Evolutionary conservation across 1,284 basidiomycete species (phyloP).

Genomic region (Cronartium quercuum): DNA sequence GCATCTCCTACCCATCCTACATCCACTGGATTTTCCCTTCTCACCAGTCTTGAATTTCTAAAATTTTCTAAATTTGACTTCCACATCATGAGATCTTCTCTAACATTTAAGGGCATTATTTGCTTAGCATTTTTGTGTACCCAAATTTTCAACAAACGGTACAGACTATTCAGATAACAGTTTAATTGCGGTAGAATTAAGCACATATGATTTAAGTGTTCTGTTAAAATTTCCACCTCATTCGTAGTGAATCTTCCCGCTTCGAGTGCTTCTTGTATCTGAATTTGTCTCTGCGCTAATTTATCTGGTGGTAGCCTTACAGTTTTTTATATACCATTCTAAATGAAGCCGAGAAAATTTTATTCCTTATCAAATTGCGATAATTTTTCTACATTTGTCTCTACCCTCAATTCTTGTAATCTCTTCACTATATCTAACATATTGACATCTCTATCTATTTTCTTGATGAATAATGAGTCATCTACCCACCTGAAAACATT

Average conservation of each 20-base stretch:
- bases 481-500: constrained; percentile 1
- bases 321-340: neutral
- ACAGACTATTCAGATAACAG: neutral
- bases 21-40: neutral
- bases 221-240: neutral
- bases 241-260: neutral
- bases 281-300: neutral
- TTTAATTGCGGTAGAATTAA: neutral
- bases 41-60: neutral
- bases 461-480: constrained; percentile 1
- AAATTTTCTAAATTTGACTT: neutral
- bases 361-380: neutral
- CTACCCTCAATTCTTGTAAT: neutral
- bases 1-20: constrained; percentile 1
- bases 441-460: neutral
- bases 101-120: neutral
- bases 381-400: neutral
- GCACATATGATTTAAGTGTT: neutral
- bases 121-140: neutral
- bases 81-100: neutral
- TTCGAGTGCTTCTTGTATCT: neutral
- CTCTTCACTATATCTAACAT: neutral
- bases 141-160: neutral
- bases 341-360: neutral
- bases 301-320: neutral